Conservation (phyloP, 805 yeast species). For the Spencermartinsiella europaea region DNA sequence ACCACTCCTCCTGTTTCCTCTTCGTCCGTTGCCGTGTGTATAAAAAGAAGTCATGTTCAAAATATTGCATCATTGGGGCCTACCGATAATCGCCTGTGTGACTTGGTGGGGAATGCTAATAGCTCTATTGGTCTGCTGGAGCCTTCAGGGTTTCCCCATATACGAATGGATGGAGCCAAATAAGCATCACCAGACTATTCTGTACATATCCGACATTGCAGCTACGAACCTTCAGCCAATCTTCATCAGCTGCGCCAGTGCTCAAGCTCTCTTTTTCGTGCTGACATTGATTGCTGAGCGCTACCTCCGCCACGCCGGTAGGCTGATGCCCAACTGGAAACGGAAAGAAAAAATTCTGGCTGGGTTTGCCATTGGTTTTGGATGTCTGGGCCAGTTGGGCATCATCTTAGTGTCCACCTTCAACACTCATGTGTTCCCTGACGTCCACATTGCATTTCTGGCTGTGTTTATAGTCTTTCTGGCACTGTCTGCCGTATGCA, state of each 20-base stretch:
- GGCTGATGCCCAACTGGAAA: conserved; percentile 50
- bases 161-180: conserved; percentile 48
- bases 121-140: conserved; percentile 75
- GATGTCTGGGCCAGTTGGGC: conserved; percentile 62
- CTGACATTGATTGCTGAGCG: conserved; percentile 60
- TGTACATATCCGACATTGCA: conserved; percentile 78
- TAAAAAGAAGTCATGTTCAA: conserved; percentile 24
- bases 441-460: conserved; percentile 59
- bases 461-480: conserved; percentile 64
- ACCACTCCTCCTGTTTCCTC: too few relatives aligned
- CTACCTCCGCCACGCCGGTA: conserved; percentile 50
- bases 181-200: conserved; percentile 39
- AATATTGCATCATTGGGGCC: conserved; percentile 33
- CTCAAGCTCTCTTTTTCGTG: conserved; percentile 71
- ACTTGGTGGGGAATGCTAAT: conserved; percentile 93
- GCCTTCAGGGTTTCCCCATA: conserved; percentile 66
- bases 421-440: conserved; percentile 53
- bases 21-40: too few relatives aligned
- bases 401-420: conserved; percentile 70
- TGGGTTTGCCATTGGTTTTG: conserved; percentile 42
- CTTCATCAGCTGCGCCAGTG: conserved; percentile 71
- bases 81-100: conserved; percentile 62
- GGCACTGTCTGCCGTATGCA: conserved; percentile 47
- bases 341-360: conserved; percentile 39
- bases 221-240: conserved; percentile 83